These are phyloP conservation scores for Sclerotinia borealis DNA, from an alignment of 2,329 filamentous ascomycete genomes.

Conservation along the genomic window DNA sequence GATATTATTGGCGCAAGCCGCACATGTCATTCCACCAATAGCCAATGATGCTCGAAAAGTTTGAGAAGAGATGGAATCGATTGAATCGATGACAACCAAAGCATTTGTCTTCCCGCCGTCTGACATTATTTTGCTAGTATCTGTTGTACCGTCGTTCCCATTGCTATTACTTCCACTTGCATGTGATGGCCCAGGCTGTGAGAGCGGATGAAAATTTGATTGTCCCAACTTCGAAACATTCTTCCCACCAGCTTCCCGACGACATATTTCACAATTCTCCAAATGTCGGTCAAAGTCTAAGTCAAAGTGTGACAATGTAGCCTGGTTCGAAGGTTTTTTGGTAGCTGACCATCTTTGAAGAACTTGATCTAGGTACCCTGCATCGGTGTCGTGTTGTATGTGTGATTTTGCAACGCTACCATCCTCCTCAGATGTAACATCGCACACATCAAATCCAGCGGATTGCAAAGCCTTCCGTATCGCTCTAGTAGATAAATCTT, in stretches of 20 bases:
- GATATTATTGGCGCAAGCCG: conserved; percentile 45
- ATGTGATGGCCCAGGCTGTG: neutral
- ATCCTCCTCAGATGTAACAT: conserved; percentile 20
- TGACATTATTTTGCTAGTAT: conserved; percentile 5
- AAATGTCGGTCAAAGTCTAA: conserved; percentile 33
- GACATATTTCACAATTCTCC: conserved; percentile 45
- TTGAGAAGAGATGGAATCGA: conserved; percentile 23
- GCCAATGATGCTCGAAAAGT: conserved; percentile 46
- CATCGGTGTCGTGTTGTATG: conserved; percentile 17
- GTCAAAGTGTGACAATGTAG: conserved; percentile 18
- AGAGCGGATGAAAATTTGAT: neutral
- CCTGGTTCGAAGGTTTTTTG: conserved; percentile 17
- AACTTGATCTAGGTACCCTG: conserved; percentile 28
- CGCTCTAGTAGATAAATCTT: conserved; percentile 37
- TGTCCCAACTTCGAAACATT: conserved; percentile 9
- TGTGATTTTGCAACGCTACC: conserved; percentile 3
- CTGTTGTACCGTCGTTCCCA: neutral
- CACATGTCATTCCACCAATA: conserved; percentile 53
- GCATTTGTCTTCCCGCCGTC: conserved; percentile 6
- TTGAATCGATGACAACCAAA: conserved; percentile 34
- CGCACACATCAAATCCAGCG: conserved; percentile 53
- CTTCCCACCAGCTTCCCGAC: conserved; percentile 33
- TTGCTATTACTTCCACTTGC: neutral
- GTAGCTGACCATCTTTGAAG: conserved; percentile 20
- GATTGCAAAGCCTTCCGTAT: conserved; percentile 46